A percentile compares a stretch with the other conserved stretches of the same genome.
Conservation (phyloP, 371 early-diverging fungal species). For the Nosema bombycis region DNA sequence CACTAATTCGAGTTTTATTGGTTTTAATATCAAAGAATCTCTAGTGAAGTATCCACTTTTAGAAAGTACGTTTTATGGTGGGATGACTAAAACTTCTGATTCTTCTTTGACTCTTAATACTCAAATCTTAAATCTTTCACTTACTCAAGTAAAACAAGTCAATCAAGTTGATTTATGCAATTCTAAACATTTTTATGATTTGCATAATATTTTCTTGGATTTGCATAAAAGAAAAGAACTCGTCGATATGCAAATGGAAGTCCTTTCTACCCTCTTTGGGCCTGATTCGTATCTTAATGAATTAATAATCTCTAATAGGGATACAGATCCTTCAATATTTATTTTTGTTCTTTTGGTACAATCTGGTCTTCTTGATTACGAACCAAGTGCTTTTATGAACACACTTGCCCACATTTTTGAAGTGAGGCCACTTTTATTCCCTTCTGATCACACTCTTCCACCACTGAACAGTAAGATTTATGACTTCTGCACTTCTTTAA, state of each 20-base stretch:
- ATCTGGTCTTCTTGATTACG: constrained; percentile 17
- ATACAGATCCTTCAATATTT: constrained; percentile 46
- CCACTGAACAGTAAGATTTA: not conserved
- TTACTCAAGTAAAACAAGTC: not conserved
- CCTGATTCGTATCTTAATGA: constrained; percentile 43
- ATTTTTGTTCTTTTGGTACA: constrained; percentile 44
- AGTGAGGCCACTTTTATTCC: constrained; percentile 24
- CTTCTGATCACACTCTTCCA: constrained; percentile 13
- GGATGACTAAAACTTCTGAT: not conserved
- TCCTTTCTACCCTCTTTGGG: constrained; percentile 9
- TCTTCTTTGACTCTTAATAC: not conserved
- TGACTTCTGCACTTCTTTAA: constrained; percentile 23
- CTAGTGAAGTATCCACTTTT: constrained; percentile 42
- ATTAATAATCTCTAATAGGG: constrained; percentile 44
- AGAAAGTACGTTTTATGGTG: not conserved
- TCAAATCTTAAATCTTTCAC: not conserved
- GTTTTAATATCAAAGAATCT: constrained; percentile 59
- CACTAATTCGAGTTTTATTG: constrained; percentile 65
- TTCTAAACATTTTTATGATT: not conserved
- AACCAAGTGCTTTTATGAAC: constrained; percentile 31
- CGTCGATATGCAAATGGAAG: constrained; percentile 31
- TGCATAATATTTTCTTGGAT: constrained; percentile 13
- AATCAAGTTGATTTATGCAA: not conserved
- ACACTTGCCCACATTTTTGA: constrained; percentile 54
- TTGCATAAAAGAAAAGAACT: constrained; percentile 25